Conservation (phyloP, 306 rosid species). For the Senna tora region DNA sequence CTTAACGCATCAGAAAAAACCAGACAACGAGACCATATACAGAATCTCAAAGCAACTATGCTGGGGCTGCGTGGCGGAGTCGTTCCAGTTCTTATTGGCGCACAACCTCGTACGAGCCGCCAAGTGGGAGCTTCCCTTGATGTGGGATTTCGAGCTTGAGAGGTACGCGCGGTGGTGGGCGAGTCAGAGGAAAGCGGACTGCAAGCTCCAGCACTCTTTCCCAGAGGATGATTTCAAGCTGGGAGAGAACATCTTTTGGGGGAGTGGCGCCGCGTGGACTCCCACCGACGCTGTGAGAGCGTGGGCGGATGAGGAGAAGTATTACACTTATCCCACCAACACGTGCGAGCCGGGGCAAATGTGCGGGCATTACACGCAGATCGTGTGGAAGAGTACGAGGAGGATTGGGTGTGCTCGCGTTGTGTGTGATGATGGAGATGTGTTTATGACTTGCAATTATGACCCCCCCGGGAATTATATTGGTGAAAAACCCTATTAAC, state of each 20-base stretch:
- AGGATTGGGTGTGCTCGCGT: slow-evolving; percentile 79
- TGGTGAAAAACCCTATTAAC: slow-evolving; percentile 70
- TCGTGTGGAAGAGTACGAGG: slow-evolving; percentile 74
- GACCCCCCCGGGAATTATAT: slow-evolving; percentile 78
- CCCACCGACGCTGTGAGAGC: slow-evolving; percentile 68
- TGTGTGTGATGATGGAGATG: slow-evolving; percentile 76
- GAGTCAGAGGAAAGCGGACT: slow-evolving; percentile 61
- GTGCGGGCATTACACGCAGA: slow-evolving; percentile 92
- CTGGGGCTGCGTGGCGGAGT: slow-evolving; percentile 78
- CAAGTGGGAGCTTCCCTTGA: slow-evolving; percentile 67
- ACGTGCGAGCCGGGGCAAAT: slow-evolving; percentile 63
- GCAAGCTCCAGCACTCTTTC: slow-evolving; percentile 75
- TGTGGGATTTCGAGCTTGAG: slow-evolving; percentile 75
- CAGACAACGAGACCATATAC: slow-evolving; percentile 67
- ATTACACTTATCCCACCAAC: slow-evolving; percentile 62
- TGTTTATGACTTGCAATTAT: slow-evolving; percentile 87
- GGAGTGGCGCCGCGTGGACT: slow-evolving; percentile 74
- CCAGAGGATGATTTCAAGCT: slow-evolving; percentile 74
- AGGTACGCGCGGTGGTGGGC: slow-evolving; percentile 87
- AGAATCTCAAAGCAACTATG: slow-evolving; percentile 73
- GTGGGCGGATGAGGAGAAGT: slow-evolving; percentile 76
- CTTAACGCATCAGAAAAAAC: slow-evolving; percentile 29
- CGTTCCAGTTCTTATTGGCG: slow-evolving; percentile 66
- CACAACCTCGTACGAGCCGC: slow-evolving; percentile 73
- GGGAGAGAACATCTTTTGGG: slow-evolving; percentile 89